Conservation (phyloP, 495 filamentous ascomycete species). For the Penicillium robsamsonii region DNA sequence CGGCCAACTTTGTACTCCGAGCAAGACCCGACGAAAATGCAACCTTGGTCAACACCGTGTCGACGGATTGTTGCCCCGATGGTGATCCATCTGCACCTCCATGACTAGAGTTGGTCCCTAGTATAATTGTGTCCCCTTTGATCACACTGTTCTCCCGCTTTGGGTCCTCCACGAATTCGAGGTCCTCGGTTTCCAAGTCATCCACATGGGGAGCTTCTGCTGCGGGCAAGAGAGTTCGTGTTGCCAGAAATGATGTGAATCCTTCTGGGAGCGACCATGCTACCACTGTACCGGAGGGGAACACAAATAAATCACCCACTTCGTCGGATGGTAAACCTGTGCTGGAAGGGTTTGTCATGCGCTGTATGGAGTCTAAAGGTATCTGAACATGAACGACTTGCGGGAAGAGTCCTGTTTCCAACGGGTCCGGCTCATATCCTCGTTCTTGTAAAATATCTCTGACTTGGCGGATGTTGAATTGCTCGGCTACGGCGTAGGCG, state of each 20-base stretch:
- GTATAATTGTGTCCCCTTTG: slow-evolving; percentile 81
- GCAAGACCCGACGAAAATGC: slow-evolving; percentile 96
- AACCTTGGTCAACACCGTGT: slow-evolving; percentile 86
- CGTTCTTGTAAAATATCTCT: slow-evolving; percentile 66
- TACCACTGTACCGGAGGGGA: slow-evolving; percentile 93
- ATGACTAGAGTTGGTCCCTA: slow-evolving; percentile 65
- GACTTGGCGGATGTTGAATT: slow-evolving; percentile 75
- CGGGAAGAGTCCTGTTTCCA: slow-evolving; percentile 59
- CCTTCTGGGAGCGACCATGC: slow-evolving; percentile 79
- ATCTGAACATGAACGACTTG: slow-evolving; percentile 65
- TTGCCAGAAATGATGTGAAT: slow-evolving; percentile 69
- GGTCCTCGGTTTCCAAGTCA: slow-evolving; percentile 76
- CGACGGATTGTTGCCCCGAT: slow-evolving; percentile 47
- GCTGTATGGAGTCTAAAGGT: slow-evolving; percentile 51
- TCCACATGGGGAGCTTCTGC: slow-evolving; percentile 71
- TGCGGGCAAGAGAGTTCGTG: slow-evolving; percentile 67
- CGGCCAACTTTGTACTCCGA: slow-evolving; percentile 91
- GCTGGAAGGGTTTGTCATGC: slow-evolving; percentile 51
- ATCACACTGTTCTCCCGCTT: slow-evolving; percentile 73
- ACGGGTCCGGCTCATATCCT: slow-evolving; percentile 65
- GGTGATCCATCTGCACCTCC: slow-evolving; percentile 15
- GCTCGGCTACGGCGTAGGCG: slow-evolving; percentile 81
- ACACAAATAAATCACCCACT: slow-evolving; percentile 90
- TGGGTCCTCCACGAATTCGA: slow-evolving; percentile 81
- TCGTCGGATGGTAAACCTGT: slow-evolving; percentile 60